These are phyloP conservation scores for Globisporangium uncinulatum DNA, from an alignment of 352 stramenopile genomes.

Conservation along the genomic window DNA sequence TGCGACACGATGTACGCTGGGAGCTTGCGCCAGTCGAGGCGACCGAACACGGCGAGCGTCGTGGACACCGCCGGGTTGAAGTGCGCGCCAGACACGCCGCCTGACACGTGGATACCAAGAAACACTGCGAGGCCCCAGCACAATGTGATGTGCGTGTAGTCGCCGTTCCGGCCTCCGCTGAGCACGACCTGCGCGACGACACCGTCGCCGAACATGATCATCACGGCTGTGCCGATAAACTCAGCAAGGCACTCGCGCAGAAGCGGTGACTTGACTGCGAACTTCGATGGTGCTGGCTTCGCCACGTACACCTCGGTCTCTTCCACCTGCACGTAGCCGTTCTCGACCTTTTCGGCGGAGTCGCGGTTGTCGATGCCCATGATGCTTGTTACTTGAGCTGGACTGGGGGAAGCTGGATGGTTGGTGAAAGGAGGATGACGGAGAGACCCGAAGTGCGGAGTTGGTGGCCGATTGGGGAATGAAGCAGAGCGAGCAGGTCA, in stretches of 20 bases:
- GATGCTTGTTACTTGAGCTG: not conserved
- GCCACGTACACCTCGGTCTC: conserved; percentile 2
- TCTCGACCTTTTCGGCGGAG: conserved; percentile 11
- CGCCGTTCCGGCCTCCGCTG: conserved; percentile 32
- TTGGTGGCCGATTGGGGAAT: conserved; percentile 7
- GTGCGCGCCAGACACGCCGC: conserved; percentile 44
- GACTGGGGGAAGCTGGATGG: too few relatives aligned
- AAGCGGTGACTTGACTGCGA: conserved; percentile 18
- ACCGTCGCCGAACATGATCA: too few relatives aligned
- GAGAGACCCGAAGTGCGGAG: conserved; percentile 1
- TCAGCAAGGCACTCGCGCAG: conserved; percentile 57
- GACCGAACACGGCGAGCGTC: conserved; percentile 40
- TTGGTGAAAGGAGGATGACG: not conserved
- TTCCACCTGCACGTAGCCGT: conserved; percentile 6
- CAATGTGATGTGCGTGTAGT: conserved; percentile 53
- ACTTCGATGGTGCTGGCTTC: conserved; percentile 1
- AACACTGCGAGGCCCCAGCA: conserved; percentile 58
- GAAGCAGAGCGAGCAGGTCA: not conserved
- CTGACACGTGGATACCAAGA: conserved; percentile 47
- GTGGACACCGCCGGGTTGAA: conserved; percentile 44
- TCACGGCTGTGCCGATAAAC: conserved; percentile 37
- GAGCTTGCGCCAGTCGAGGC: conserved; percentile 35
- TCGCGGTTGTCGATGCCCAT: conserved; percentile 11
- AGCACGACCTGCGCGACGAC: conserved; percentile 14
- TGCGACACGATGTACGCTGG: conserved; percentile 30